Conservation (phyloP, 345 rosid genomes). For the Syzygium oleosum region DNA sequence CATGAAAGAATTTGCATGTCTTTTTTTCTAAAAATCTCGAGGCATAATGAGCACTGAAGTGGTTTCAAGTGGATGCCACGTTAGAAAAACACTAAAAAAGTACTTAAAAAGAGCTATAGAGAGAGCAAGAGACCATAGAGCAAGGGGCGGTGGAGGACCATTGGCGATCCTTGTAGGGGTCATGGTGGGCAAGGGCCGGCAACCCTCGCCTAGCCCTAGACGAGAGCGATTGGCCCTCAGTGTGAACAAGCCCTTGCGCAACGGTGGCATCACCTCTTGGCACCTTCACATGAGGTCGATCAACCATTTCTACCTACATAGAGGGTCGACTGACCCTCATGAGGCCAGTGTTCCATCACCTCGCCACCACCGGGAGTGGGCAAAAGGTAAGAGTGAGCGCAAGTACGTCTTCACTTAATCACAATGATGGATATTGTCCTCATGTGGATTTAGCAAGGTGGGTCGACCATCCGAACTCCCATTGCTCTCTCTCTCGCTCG, state of each 20-base stretch:
- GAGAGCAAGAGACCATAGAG: not conserved
- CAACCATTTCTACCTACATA: not conserved
- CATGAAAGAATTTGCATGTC: not conserved
- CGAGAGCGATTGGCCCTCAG: not conserved
- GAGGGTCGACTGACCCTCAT: not conserved
- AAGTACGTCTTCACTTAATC: not conserved
- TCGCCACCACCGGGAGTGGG: not conserved
- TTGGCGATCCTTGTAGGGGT: not conserved
- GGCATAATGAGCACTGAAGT: not conserved
- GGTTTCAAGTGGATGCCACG: not conserved
- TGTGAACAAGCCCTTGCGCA: not conserved
- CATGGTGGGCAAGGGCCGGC: not conserved
- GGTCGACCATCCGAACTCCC: not conserved
- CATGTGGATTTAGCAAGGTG: not conserved
- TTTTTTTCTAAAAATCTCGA: not conserved
- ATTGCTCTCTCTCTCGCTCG: not conserved
- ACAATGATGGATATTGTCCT: not conserved
- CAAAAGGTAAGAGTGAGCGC: not conserved
- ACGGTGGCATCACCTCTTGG: not conserved
- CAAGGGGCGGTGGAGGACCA: not conserved
- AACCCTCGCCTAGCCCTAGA: not conserved
- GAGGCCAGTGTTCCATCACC: not conserved
- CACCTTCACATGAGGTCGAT: not conserved
- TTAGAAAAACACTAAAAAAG: not conserved
- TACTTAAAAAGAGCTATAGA: not conserved